Evolutionary conservation across 768 basidiomycete species (phyloP), one percentile per base, ranked within the genome.

Genomic region (Gymnopilus junonius): DNA sequence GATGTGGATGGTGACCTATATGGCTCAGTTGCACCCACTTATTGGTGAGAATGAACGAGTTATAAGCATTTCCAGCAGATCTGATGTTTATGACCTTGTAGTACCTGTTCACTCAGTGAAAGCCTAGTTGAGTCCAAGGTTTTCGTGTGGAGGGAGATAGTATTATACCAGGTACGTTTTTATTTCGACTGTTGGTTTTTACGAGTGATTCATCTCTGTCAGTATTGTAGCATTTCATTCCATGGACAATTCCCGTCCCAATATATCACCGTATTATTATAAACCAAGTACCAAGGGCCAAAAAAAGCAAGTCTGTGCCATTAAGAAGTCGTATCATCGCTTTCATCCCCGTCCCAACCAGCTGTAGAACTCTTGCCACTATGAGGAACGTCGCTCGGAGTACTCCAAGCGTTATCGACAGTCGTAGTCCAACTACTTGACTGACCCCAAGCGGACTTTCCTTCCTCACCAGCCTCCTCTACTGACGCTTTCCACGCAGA

Each of bases 1-100:
- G 69, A 90, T 98, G 88, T 99, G 96, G 96, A 91, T 91, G 79
- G 87, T 97, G 71, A 95, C 96, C n/a, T 99, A 97, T 77, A 83
- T 97, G 74, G 95, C 95, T 1, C 96, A 99, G 73, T 76, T 97
- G 55, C 89, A 98, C 72, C 96, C 96, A 37, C 83, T 99, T 55
- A 88, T 97, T 71, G 79, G 96, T 96, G 66, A 64, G 87, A 78
- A n/a, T 1, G n/a, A 10, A 10, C 4, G 25, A 14, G n/a, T 27
- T 27, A 20, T 5, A 39, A n/a, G 45, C 5, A 17, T 35, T 15
- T 21, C 23, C 11, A 35, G 45, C 14, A 32, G 2, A 34, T 54
- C 61, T 64, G 14, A 62, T 37, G 42, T 59, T n/a, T 43, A 17
- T 31, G 15, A 35, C 25, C 25, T 37, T 43, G 34, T 37, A 74